phyloP scores from a whole-genome alignment of 176 grass and related monocot genomes.

The Avena atlantica region DNA sequence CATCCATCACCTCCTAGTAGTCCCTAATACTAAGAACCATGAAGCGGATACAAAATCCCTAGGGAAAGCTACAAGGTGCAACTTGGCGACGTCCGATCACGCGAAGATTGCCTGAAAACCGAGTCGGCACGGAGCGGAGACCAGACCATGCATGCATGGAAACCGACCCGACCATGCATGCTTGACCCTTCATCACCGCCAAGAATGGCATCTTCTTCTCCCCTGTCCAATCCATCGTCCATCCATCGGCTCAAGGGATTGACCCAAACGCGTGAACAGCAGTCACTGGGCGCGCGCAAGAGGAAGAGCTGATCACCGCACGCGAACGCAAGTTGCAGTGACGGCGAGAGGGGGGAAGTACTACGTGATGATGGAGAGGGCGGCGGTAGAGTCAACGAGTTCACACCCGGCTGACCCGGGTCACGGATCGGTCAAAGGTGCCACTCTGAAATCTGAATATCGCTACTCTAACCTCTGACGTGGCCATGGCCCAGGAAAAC shows the following conservation, averaged over 20 bases:
- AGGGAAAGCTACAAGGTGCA: background rate
- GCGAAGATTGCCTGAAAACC: background rate
- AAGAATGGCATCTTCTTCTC: background rate
- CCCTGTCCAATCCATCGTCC: background rate
- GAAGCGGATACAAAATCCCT: no score
- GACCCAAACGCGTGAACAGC: conserved; percentile 3
- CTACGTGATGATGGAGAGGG: background rate
- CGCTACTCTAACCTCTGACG: background rate
- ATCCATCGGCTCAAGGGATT: background rate
- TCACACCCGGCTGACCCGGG: conserved; percentile 10
- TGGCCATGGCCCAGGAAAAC: background rate
- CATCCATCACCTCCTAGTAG: background rate
- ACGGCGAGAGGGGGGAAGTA: background rate
- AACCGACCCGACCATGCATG: no score
- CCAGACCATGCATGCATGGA: background rate
- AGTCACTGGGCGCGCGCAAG: background rate
- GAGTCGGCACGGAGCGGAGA: background rate
- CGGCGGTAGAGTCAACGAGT: background rate
- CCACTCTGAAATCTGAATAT: background rate
- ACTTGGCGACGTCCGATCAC: conserved; percentile 7
- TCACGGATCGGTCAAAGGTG: conserved; percentile 6
- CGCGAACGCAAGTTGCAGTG: background rate
- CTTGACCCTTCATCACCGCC: conserved; percentile 2
- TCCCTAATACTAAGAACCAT: no score
- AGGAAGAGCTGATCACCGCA: background rate